A percentile compares a stretch with the other conserved stretches of the same genome.
phyloP scores from a whole-genome alignment of 2,329 filamentous ascomycete species.

The Aspergillus piperis region DNA sequence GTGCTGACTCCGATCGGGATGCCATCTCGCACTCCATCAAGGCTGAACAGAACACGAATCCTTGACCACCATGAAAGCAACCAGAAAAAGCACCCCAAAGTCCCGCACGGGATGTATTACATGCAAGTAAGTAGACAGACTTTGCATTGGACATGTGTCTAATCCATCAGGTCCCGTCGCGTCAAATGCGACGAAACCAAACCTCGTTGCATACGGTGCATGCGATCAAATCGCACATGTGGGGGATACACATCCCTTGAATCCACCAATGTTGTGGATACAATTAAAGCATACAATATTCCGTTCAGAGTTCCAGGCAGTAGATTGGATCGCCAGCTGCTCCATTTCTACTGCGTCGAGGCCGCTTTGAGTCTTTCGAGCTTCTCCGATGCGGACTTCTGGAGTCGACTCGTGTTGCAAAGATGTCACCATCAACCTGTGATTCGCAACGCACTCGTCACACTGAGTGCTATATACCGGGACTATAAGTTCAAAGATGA shows the following conservation, averaged over 20 bases:
- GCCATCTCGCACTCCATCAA: too few species aligned
- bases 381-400: conserved; percentile 24
- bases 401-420: conserved; percentile 23
- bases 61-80: background rate
- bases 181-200: conserved; percentile 16
- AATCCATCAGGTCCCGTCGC: conserved; percentile 5
- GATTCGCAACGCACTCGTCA: conserved; percentile 24
- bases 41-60: too few species aligned
- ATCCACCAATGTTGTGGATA: background rate
- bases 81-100: conserved; percentile 3
- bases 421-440: conserved; percentile 25
- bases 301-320: conserved; percentile 29
- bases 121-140: conserved; percentile 6
- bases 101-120: conserved; percentile 12
- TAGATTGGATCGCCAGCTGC: conserved; percentile 24
- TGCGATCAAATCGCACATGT: conserved; percentile 7
- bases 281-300: conserved; percentile 23
- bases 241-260: background rate
- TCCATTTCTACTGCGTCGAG: conserved; percentile 27
- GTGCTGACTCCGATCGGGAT: too few species aligned
- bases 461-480: conserved; percentile 23
- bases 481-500: conserved; percentile 7
- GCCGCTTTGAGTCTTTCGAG: conserved; percentile 19
- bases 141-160: background rate
- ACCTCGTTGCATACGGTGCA: conserved; percentile 14